Conservation (phyloP, 2,329 filamentous ascomycete genomes). For the Claviceps africana region DNA sequence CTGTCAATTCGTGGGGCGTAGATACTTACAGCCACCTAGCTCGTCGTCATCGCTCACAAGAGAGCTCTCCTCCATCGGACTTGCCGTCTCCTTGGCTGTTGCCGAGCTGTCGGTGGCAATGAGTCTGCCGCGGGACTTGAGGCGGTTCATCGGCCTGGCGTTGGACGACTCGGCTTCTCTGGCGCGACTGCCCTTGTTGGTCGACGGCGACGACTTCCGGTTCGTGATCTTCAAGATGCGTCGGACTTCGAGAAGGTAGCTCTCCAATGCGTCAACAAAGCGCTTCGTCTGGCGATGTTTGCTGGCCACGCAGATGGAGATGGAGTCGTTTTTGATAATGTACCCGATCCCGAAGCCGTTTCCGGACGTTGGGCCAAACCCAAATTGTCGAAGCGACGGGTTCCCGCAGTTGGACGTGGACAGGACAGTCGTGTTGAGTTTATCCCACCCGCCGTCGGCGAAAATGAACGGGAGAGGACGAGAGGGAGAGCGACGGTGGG, state of each 20-base stretch:
- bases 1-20: background rate
- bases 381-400: slow-evolving; percentile 85
- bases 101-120: slow-evolving; percentile 43
- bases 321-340: slow-evolving; percentile 72
- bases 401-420: slow-evolving; percentile 99
- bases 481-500: background rate
- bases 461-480: slow-evolving; percentile 61
- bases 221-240: slow-evolving; percentile 63
- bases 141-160: slow-evolving; percentile 27
- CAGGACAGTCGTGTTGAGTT: slow-evolving; percentile 83
- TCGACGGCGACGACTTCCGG: slow-evolving; percentile 27
- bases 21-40: slow-evolving; percentile 75
- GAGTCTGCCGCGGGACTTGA: slow-evolving; percentile 60
- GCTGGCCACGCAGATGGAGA: slow-evolving; percentile 81
- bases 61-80: slow-evolving; percentile 54
- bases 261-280: slow-evolving; percentile 79
- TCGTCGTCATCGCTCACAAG: slow-evolving; percentile 73
- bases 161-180: slow-evolving; percentile 34
- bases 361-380: slow-evolving; percentile 85
- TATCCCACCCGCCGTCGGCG: slow-evolving; percentile 82
- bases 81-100: slow-evolving; percentile 31
- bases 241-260: slow-evolving; percentile 80
- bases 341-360: slow-evolving; percentile 97
- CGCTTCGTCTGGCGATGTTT: slow-evolving; percentile 89
- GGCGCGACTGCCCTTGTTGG: slow-evolving; percentile 33